These are phyloP conservation scores for Pythium pectinolyticum DNA, from an alignment of 352 stramenopile species.

Conservation along the genomic window DNA sequence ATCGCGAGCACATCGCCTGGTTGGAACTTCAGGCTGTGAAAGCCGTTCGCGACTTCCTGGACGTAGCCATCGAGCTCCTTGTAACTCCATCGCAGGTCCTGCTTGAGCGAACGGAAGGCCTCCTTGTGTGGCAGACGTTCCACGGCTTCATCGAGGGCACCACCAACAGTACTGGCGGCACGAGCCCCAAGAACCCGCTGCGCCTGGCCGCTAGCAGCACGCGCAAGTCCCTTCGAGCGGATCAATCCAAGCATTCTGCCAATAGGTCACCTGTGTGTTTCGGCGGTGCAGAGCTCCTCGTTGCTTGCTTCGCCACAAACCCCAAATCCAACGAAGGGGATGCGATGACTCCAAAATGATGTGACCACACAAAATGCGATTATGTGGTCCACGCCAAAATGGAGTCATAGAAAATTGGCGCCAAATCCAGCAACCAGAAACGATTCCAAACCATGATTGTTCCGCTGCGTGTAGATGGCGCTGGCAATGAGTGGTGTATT, in stretches of 20 bases:
- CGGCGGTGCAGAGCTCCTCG: conserved; percentile 26
- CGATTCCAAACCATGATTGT: conserved; percentile 49
- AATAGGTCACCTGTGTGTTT: conserved; percentile 13
- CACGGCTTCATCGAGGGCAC: conserved; percentile 71
- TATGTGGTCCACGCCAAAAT: conserved; percentile 24
- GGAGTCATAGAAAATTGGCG: conserved; percentile 17
- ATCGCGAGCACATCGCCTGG: conserved; percentile 74
- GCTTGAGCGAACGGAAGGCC: conserved; percentile 77
- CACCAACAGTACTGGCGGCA: conserved; percentile 65
- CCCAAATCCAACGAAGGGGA: conserved; percentile 21
- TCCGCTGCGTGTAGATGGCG: conserved; percentile 60
- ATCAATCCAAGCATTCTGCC: conserved; percentile 64
- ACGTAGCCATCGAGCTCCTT: conserved; percentile 76
- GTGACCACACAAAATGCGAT: conserved; percentile 16
- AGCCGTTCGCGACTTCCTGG: conserved; percentile 76
- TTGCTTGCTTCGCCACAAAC: conserved; percentile 46
- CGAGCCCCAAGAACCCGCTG: conserved; percentile 37
- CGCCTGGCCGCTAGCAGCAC: conserved; percentile 24
- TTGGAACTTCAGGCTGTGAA: conserved; percentile 73
- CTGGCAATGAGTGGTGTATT: conserved; percentile 75
- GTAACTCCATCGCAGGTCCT: conserved; percentile 86
- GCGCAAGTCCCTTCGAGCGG: conserved; percentile 55
- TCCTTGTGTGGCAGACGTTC: conserved; percentile 83
- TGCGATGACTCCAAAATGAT: conserved; percentile 8
- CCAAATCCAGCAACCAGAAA: conserved; percentile 13